Evolutionary conservation across 2,329 filamentous ascomycete species (phyloP).

Genomic region (Trichoderma koningii): DNA sequence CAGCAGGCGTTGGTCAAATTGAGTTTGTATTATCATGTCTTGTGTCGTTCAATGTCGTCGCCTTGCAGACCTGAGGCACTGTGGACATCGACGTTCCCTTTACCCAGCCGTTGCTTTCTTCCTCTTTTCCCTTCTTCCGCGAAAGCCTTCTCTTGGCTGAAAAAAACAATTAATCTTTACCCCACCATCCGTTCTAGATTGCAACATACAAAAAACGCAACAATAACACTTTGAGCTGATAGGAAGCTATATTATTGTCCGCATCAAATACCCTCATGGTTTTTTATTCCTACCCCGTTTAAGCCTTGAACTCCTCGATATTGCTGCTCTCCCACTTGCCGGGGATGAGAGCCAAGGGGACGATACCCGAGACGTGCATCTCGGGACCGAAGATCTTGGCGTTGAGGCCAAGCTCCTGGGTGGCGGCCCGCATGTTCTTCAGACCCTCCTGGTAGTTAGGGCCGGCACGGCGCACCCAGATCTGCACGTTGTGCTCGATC

Average conservation of each 20-base stretch:
- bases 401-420: conserved; percentile 83
- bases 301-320: conserved; percentile 62
- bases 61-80: conserved; percentile 1
- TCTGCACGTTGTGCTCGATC: conserved; percentile 95
- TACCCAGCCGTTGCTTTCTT: conserved; percentile 23
- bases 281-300: conserved; percentile 34
- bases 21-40: conserved; percentile 28
- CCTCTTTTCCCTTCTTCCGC: conserved; percentile 8
- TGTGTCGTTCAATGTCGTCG: conserved; percentile 23
- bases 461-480: conserved; percentile 85
- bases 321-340: conserved; percentile 65
- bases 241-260: conserved; percentile 21
- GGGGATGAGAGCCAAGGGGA: conserved; percentile 80
- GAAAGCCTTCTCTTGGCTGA: conserved; percentile 25
- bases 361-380: conserved; percentile 98
- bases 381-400: conserved; percentile 68
- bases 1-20: conserved; percentile 5
- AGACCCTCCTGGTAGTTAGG: conserved; percentile 99
- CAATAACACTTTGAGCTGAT: conserved; percentile 30
- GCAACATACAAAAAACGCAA: conserved; percentile 40
- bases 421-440: conserved; percentile 98
- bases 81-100: conserved; percentile 22
- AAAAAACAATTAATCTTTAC: conserved; percentile 30
- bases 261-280: conserved; percentile 30
- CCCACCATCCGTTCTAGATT: conserved; percentile 38